A percentile compares a stretch with the other conserved stretches of the same genome.
phyloP scores from a whole-genome alignment of 306 rosid genomes.

The Quercus aquifolioides region DNA sequence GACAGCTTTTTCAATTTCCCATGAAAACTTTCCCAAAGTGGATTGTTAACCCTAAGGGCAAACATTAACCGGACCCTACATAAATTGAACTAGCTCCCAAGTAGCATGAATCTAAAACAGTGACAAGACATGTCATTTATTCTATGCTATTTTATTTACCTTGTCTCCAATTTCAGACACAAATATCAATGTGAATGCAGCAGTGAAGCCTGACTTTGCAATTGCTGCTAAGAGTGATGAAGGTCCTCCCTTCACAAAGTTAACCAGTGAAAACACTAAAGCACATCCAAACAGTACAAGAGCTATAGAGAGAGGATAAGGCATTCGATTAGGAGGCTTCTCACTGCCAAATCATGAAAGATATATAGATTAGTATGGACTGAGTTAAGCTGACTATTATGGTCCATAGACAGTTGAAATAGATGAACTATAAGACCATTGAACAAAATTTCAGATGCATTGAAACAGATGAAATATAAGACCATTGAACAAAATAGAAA shows the following conservation, averaged over 20 bases:
- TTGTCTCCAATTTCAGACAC: constrained; percentile 99
- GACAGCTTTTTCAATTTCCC: no score
- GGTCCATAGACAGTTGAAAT: background rate
- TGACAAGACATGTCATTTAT: background rate
- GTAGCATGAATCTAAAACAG: background rate
- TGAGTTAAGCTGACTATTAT: background rate
- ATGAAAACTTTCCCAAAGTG: no score
- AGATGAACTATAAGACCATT: constrained; percentile 13
- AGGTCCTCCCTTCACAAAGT: constrained; percentile 87
- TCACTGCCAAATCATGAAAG: constrained; percentile 58
- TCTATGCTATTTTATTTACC: constrained; percentile 41
- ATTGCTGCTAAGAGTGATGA: constrained; percentile 69
- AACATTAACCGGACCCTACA: background rate
- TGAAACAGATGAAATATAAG: background rate
- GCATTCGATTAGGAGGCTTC: constrained; percentile 60
- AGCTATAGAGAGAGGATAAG: constrained; percentile 67
- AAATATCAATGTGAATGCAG: constrained; percentile 90
- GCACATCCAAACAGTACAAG: constrained; percentile 77
- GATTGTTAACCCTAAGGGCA: no score
- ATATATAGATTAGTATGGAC: constrained; percentile 21
- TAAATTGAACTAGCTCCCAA: background rate
- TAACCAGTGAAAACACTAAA: constrained; percentile 70
- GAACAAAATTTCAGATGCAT: background rate
- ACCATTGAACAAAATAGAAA: background rate
- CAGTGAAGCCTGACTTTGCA: constrained; percentile 93